These are phyloP conservation scores for Sesbania bispinosa DNA, from an alignment of 306 rosid species.

Conservation along the genomic window DNA sequence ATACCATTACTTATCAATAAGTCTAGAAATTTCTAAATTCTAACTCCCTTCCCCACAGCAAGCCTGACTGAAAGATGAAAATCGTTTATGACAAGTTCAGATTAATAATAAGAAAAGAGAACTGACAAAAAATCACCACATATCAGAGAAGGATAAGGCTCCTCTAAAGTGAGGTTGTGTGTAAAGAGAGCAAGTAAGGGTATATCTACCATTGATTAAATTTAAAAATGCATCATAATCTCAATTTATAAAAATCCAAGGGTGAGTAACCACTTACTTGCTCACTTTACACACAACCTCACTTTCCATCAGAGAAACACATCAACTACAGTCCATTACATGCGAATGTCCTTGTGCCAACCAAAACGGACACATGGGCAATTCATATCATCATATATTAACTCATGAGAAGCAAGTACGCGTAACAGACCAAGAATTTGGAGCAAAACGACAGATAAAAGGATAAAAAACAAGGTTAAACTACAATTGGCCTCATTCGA, in stretches of 20 bases:
- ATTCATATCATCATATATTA: not conserved
- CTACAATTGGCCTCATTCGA: not conserved
- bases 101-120: not conserved
- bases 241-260: no score
- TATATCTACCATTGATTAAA: no score
- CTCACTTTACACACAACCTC: no score
- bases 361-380: not conserved
- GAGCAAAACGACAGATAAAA: not conserved
- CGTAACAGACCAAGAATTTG: not conserved
- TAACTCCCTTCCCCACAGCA: not conserved
- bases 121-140: not conserved
- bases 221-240: no score
- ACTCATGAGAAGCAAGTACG: no score
- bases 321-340: not conserved
- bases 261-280: no score
- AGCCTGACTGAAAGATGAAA: not conserved
- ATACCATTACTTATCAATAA: not conserved
- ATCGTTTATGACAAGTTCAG: not conserved
- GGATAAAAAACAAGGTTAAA: not conserved
- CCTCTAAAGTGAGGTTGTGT: no score
- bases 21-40: not conserved
- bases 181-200: no score
- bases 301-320: slow-evolving; percentile 1
- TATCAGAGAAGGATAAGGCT: no score
- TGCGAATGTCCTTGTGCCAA: not conserved